These are phyloP conservation scores for Yarrowia alimentaria DNA, from an alignment of 805 yeast species.

Conservation along the genomic window DNA sequence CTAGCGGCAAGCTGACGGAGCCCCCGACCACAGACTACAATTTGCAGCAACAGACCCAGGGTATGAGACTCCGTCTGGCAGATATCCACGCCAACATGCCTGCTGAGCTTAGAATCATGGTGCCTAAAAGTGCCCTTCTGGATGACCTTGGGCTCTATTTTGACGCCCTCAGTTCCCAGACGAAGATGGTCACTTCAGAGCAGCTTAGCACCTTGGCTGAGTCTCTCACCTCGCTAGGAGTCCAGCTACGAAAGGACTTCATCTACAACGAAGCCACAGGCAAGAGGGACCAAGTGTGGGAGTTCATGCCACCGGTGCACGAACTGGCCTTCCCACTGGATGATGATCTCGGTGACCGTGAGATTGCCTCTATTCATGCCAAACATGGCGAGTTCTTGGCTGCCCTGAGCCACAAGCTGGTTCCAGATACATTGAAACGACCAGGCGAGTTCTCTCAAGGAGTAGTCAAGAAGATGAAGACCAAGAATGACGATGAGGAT, in stretches of 20 bases:
- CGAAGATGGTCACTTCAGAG: background rate
- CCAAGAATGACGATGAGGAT: background rate
- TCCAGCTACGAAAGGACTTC: background rate
- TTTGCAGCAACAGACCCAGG: background rate
- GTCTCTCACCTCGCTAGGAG: background rate
- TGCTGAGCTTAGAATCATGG: background rate
- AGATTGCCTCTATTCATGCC: background rate
- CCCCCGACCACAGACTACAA: slow-evolving; percentile 8
- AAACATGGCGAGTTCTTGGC: background rate
- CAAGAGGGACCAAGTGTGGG: background rate
- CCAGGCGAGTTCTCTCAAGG: slow-evolving; percentile 16
- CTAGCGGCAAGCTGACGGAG: background rate
- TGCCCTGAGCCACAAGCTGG: background rate
- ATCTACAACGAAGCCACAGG: background rate
- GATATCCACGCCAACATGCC: slow-evolving; percentile 18
- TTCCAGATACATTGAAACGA: slow-evolving; percentile 8
- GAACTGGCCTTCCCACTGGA: too few species aligned
- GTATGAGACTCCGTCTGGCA: background rate
- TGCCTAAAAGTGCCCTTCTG: background rate
- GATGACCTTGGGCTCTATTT: slow-evolving; percentile 7
- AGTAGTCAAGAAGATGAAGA: background rate
- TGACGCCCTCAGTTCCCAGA: background rate
- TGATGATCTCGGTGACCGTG: too few species aligned
- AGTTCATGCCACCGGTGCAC: background rate
- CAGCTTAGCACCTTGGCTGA: background rate